Percentiles rank a stretch among this genome's conserved stretches.
Conservation (phyloP, 306 rosid species). For the Carpinus viminea region DNA sequence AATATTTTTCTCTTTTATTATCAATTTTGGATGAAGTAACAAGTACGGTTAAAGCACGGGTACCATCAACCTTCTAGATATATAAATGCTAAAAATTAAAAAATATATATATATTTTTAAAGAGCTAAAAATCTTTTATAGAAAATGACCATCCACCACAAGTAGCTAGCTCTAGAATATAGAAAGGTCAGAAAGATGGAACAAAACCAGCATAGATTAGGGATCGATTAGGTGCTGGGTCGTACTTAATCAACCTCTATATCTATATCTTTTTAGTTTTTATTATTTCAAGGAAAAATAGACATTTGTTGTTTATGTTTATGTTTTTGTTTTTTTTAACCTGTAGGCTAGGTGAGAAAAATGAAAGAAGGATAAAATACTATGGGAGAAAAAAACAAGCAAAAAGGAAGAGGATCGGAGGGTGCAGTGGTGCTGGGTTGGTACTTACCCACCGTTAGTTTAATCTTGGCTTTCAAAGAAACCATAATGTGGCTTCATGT, state of each 20-base stretch:
- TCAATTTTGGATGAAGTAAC: too few relatives aligned
- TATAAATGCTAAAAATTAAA: too few relatives aligned
- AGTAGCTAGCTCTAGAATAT: neutral
- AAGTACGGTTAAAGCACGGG: too few relatives aligned
- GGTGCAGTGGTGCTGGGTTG: conserved; percentile 10
- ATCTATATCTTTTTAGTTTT: neutral
- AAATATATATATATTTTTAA: neutral
- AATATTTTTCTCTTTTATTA: too few relatives aligned
- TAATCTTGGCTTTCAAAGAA: conserved; percentile 59
- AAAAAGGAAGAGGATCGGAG: neutral
- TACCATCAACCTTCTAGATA: neutral
- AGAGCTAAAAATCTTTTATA: neutral
- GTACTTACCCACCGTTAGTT: conserved; percentile 53
- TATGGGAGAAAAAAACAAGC: too few relatives aligned
- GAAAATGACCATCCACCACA: neutral
- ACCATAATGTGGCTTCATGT: conserved; percentile 38
- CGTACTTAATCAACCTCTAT: neutral
- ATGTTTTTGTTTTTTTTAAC: too few relatives aligned
- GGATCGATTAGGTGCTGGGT: neutral
- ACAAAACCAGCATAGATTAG: too few relatives aligned
- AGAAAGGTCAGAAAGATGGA: neutral
- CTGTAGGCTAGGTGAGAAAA: conserved; percentile 13
- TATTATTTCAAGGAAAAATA: neutral
- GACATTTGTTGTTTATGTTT: neutral
- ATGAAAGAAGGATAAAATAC: neutral